Evolutionary conservation across 2,329 filamentous ascomycete species (phyloP).

Genomic region (Epichloe baconii): DNA sequence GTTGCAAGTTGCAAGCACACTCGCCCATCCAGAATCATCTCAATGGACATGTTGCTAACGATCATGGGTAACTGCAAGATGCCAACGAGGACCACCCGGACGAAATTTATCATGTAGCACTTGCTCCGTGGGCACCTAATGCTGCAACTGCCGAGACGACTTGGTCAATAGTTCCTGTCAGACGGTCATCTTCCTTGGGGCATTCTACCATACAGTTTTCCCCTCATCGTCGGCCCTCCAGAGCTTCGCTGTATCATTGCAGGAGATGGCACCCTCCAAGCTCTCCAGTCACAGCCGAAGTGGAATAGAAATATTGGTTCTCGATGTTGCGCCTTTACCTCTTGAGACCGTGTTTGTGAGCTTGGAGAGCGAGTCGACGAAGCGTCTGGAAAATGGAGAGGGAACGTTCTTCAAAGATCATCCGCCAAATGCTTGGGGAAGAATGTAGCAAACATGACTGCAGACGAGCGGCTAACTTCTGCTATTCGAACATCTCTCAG

Average conservation of each 20-base stretch:
- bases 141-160: conserved; percentile 45
- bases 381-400: conserved; percentile 70
- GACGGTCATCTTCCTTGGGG: conserved; percentile 49
- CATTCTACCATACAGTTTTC: conserved; percentile 72
- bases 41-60: not conserved
- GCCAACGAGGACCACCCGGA: conserved; percentile 22
- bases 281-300: conserved; percentile 58
- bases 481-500: conserved; percentile 64
- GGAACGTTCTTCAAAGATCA: conserved; percentile 64
- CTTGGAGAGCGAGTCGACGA: conserved; percentile 67
- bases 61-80: conserved; percentile 8
- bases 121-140: conserved; percentile 59
- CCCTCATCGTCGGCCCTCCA: conserved; percentile 59
- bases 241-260: conserved; percentile 61
- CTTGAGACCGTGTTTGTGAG: conserved; percentile 80
- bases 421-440: conserved; percentile 28
- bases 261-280: conserved; percentile 63
- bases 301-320: conserved; percentile 70
- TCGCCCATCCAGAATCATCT: not conserved
- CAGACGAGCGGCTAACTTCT: conserved; percentile 46
- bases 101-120: conserved; percentile 50
- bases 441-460: conserved; percentile 20
- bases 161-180: conserved; percentile 79
- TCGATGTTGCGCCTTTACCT: conserved; percentile 67
- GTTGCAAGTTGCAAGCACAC: not conserved